phyloP scores from a whole-genome alignment of 306 rosid genomes.

The Prosopis cineraria region DNA sequence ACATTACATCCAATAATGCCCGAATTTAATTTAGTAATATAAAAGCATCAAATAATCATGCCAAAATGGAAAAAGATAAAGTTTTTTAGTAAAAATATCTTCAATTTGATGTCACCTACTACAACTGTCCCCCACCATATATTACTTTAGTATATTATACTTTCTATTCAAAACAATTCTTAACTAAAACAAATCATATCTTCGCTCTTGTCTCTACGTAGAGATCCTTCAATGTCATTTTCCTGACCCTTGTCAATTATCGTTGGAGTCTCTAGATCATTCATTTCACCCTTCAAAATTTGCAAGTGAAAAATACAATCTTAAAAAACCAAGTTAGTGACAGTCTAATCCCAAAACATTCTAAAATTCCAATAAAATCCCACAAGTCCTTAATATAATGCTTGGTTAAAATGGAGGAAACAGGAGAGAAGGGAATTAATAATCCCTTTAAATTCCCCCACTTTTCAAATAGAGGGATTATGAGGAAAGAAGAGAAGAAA shows the following conservation, averaged over 20 bases:
- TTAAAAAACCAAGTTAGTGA: not conserved
- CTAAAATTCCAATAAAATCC: not conserved
- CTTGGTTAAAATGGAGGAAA: not conserved
- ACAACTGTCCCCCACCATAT: too few species aligned
- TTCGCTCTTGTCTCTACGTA: not conserved
- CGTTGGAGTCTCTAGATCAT: not conserved
- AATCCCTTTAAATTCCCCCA: not conserved
- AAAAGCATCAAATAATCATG: too few species aligned
- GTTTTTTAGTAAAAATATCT: too few species aligned
- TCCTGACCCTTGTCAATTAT: not conserved
- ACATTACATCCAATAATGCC: too few species aligned
- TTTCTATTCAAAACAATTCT: too few species aligned
- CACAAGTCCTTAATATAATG: not conserved
- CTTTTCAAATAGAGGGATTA: not conserved
- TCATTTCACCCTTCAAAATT: not conserved
- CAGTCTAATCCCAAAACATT: not conserved
- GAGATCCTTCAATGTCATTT: not conserved
- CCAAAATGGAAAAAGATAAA: too few species aligned
- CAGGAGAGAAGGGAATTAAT: not conserved
- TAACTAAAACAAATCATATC: not conserved
- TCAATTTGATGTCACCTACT: too few species aligned
- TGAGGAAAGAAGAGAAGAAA: too few species aligned
- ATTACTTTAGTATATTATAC: too few species aligned
- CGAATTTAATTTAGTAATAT: too few species aligned
- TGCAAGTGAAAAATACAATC: not conserved